Base-by-base conservation (phyloP, 441 rosid species). In the Populus trichocarpa region DNA sequence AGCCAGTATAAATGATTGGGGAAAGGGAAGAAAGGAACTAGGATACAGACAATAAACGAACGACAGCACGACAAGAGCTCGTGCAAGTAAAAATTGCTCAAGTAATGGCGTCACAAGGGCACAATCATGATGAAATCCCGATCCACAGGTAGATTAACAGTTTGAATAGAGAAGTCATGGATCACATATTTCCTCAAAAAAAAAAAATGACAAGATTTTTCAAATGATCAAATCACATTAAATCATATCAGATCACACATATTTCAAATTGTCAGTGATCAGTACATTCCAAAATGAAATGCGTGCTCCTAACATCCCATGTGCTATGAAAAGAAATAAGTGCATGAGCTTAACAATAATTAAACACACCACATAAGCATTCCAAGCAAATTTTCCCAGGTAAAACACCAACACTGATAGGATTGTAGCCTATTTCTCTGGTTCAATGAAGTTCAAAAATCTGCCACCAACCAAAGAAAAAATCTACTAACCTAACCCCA, bases 161-260 rank as follows among this genome's bases (percentile, higher is more conserved):
- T 59, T 59, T 63, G 28, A 63, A 22, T 63, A 22, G 1, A 22
- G 1, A 61, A 61, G 66, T 10, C 28, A 10, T 63, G 11, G 23
- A 46, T 46, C 57, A 4, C 2, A 63, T 22, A 63, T 61, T 63
- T 8, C 20, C 33, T 7, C 10, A 30, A 32, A 57, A 57, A 10
- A 7, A 42, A 26, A 75, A 38, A 50, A 67, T 3, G 25, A 33
- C 28, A 35, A 50, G 69, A 16, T 18, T 38, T 67, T 66, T 50
- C 33, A 50, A 75, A 67, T 22, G 50, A 75, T 75, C 46, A 11
- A 50, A 50, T 75, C 71, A 75, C 71, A 46, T 12, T 23, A 75
- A 10, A 75, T 65, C 77, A 74, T 11, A 2, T 46, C 72, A 30
- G 2, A 61, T 67, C 67, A 50, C 8, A 72, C 16, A 32, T 75